These are phyloP conservation scores for Polysphondylium violaceum DNA, from an alignment of 78 protist species.

Conservation along the genomic window DNA sequence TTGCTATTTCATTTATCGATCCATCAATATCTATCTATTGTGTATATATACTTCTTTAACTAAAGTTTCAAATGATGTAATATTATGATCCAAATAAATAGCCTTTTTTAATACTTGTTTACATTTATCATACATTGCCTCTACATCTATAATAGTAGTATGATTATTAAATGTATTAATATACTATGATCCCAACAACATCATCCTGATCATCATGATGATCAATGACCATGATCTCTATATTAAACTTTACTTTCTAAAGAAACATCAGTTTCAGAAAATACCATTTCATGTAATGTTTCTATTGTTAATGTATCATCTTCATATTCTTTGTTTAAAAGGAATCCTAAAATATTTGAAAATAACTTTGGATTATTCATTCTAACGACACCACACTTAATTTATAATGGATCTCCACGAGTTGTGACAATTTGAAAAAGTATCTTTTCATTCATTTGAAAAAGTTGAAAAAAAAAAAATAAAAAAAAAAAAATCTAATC, in stretches of 20 bases:
- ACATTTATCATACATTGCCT: conserved; percentile 49
- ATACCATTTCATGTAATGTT: conserved; percentile 41
- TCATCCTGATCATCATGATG: neutral
- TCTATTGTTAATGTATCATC: conserved; percentile 33
- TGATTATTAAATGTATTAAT: neutral
- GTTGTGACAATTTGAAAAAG: too few species aligned
- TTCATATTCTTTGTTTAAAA: conserved; percentile 67
- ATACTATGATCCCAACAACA: neutral
- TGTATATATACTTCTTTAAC: conserved; percentile 36
- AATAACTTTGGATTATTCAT: conserved; percentile 50
- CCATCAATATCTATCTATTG: neutral
- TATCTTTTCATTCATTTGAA: neutral
- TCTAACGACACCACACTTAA: neutral
- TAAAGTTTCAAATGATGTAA: conserved; percentile 45
- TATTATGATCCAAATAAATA: conserved; percentile 21
- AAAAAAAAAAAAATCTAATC: neutral
- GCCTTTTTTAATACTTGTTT: conserved; percentile 23
- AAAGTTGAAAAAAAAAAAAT: neutral
- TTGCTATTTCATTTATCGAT: neutral
- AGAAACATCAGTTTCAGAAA: conserved; percentile 36
- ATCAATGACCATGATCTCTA: neutral
- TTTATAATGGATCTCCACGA: neutral
- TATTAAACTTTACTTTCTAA: conserved; percentile 28
- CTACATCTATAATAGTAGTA: neutral
- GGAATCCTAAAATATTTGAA: conserved; percentile 46